phyloP scores from a whole-genome alignment of 2,329 filamentous ascomycete genomes.

The Harringtonia aguacate region DNA sequence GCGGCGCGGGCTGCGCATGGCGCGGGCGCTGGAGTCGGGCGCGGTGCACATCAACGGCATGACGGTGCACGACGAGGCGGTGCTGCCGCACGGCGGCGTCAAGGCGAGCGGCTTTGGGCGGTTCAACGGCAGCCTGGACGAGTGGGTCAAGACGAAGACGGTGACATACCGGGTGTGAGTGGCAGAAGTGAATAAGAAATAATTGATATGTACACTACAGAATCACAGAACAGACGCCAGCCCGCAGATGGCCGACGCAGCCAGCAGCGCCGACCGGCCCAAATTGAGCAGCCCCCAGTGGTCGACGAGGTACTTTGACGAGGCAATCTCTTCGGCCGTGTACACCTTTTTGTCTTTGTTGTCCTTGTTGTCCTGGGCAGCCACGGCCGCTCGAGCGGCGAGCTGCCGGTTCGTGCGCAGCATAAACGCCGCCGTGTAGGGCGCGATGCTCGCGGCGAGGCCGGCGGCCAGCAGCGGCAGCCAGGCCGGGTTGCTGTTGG shows the following conservation, averaged over 20 bases:
- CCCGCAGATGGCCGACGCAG: conserved; percentile 1
- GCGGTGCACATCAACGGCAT: conserved; percentile 57
- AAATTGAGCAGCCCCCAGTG: conserved; percentile 44
- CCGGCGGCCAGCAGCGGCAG: conserved; percentile 35
- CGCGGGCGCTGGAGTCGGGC: conserved; percentile 53
- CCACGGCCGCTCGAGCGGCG: conserved; percentile 27
- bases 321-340: conserved; percentile 19
- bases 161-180: too few species aligned
- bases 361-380: conserved; percentile 13
- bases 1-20: conserved; percentile 45
- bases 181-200: not conserved
- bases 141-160: not conserved
- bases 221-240: not conserved
- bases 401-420: conserved; percentile 36
- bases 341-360: conserved; percentile 2
- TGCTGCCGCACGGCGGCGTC: conserved; percentile 54
- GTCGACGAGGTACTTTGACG: conserved; percentile 38
- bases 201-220: not conserved
- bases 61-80: conserved; percentile 54
- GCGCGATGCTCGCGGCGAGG: conserved; percentile 33
- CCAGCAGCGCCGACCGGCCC: conserved; percentile 15
- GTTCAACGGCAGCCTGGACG: conserved; percentile 23
- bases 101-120: conserved; percentile 55
- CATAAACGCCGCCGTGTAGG: conserved; percentile 40
- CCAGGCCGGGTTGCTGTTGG: not conserved